Evolutionary conservation across 805 yeast genomes (phyloP).

Genomic region (Saccharomyces jurei): DNA sequence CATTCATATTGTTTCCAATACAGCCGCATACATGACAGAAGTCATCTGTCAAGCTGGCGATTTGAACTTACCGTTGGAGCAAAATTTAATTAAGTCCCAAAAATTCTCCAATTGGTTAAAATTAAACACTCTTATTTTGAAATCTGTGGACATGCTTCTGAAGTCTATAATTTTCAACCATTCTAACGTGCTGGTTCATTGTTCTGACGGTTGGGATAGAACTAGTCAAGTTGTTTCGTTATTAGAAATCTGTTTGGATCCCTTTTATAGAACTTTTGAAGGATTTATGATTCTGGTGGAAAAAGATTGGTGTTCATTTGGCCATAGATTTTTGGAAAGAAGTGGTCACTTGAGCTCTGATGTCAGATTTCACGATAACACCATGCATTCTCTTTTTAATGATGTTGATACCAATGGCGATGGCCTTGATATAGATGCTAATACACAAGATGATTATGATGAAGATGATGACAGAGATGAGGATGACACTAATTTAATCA

Average conservation of each 20-base stretch:
- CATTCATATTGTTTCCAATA: slow-evolving; percentile 90
- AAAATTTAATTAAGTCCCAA: slow-evolving; percentile 44
- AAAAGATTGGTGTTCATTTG: slow-evolving; percentile 93
- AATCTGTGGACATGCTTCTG: slow-evolving; percentile 68
- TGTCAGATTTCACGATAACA: slow-evolving; percentile 38
- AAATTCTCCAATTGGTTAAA: slow-evolving; percentile 64
- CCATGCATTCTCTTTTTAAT: slow-evolving; percentile 6
- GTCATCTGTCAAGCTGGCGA: slow-evolving; percentile 60
- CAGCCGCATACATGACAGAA: slow-evolving; percentile 54
- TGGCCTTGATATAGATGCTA: neutral
- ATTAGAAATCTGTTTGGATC: slow-evolving; percentile 81
- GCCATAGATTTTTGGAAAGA: slow-evolving; percentile 80
- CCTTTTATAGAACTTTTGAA: slow-evolving; percentile 76
- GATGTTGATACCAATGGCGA: neutral
- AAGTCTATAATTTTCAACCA: slow-evolving; percentile 77
- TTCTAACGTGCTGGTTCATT: slow-evolving; percentile 80
- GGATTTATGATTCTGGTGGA: slow-evolving; percentile 84
- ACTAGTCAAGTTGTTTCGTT: slow-evolving; percentile 84
- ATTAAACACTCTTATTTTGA: slow-evolving; percentile 57
- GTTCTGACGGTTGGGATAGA: slow-evolving; percentile 98
- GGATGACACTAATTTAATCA: neutral
- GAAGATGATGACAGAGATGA: neutral
- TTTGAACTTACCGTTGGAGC: slow-evolving; percentile 43
- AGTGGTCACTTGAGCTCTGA: slow-evolving; percentile 64
- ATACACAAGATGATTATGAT: neutral